phyloP scores from a whole-genome alignment of 129 eudicot species.

The Solidago caesia region DNA sequence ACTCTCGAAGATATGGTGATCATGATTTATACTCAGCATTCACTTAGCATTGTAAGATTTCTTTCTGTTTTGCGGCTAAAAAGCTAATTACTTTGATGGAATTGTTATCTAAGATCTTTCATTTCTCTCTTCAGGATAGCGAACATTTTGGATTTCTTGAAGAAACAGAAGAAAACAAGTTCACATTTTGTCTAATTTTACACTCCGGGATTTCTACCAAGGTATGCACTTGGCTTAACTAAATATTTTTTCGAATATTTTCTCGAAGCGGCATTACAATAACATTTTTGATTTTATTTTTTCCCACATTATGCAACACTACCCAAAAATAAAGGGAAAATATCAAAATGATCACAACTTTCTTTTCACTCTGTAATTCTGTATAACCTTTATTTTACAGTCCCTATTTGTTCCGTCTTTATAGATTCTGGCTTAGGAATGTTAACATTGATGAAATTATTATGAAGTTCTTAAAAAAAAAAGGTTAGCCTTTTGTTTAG shows the following conservation, averaged over 20 bases:
- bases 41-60: slow-evolving; percentile 24
- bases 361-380: neutral
- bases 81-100: neutral
- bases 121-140: slow-evolving; percentile 18
- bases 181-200: slow-evolving; percentile 1
- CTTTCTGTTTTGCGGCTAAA: neutral
- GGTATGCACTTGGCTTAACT: slow-evolving; percentile 8
- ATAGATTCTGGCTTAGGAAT: slow-evolving; percentile 7
- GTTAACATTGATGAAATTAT: slow-evolving; percentile 14
- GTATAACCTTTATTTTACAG: too few species aligned
- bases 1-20: slow-evolving; percentile 49
- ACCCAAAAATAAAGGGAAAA: neutral
- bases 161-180: slow-evolving; percentile 6
- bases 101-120: slow-evolving; percentile 22
- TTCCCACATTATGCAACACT: neutral
- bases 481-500: neutral
- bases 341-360: neutral
- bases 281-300: neutral
- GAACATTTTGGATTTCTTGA: slow-evolving; percentile 12
- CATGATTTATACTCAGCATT: slow-evolving; percentile 36
- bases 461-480: slow-evolving; percentile 15
- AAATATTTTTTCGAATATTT: too few species aligned
- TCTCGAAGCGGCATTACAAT: too few species aligned
- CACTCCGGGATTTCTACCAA: neutral
- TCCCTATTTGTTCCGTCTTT: slow-evolving; percentile 12